Evolutionary conservation across 2,329 filamentous ascomycete genomes (phyloP).

Genomic region (Cadophora sp.): DNA sequence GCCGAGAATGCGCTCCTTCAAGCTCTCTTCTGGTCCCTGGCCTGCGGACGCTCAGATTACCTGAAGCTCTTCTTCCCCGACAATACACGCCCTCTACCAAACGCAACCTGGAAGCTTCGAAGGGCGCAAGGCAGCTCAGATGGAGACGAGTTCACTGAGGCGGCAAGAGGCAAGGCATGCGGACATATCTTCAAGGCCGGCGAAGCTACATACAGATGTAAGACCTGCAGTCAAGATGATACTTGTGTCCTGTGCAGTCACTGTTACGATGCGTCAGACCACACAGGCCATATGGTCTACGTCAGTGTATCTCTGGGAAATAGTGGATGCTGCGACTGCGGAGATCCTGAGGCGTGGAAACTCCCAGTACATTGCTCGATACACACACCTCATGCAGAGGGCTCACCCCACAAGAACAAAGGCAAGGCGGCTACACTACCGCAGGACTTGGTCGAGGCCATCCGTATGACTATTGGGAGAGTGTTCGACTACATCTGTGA

Average conservation of each 20-base stretch:
- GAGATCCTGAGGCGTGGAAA: constrained; percentile 93
- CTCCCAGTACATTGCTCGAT: constrained; percentile 90
- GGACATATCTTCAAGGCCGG: constrained; percentile 97
- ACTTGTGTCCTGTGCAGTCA: constrained; percentile 93
- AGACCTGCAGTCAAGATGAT: constrained; percentile 92
- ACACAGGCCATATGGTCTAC: constrained; percentile 89
- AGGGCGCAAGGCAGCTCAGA: constrained; percentile 92
- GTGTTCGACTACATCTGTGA: constrained; percentile 96
- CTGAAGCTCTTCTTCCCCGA: constrained; percentile 83
- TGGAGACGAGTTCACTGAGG: constrained; percentile 92
- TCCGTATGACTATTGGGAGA: constrained; percentile 84
- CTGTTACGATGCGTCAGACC: constrained; percentile 95
- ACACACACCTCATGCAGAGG: constrained; percentile 70
- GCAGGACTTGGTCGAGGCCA: constrained; percentile 75
- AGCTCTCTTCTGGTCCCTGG: constrained; percentile 86
- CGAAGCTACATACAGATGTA: constrained; percentile 92
- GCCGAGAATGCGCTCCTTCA: constrained; percentile 76
- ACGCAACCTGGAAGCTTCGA: constrained; percentile 74
- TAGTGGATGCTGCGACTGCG: constrained; percentile 96
- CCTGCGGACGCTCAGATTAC: constrained; percentile 75
- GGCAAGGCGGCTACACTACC: constrained; percentile 69
- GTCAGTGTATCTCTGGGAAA: constrained; percentile 89
- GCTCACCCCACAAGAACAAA: constrained; percentile 61
- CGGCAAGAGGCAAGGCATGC: constrained; percentile 89
- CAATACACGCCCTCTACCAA: constrained; percentile 64